A percentile compares a stretch with the other conserved stretches of the same genome.
Conservation (phyloP, 2,329 filamentous ascomycete species). For the Lecanicillium sp. region DNA sequence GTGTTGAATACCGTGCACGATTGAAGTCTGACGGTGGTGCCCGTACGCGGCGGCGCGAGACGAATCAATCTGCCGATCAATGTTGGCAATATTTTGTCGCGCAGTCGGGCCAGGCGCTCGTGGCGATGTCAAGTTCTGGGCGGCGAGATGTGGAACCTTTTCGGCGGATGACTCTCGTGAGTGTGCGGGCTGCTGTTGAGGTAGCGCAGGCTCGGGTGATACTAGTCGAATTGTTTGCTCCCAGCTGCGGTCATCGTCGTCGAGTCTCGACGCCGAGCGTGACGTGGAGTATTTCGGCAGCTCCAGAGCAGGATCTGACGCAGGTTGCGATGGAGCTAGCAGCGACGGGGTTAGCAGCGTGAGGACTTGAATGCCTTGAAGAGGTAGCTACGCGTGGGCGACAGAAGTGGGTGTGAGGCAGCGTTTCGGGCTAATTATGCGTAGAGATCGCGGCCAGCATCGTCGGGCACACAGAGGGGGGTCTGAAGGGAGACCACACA, state of each 20-base stretch:
- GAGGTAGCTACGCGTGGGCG: too few relatives aligned
- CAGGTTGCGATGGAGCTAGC: constrained; percentile 9
- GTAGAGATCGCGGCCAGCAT: too few relatives aligned
- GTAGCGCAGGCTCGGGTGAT: constrained; percentile 5
- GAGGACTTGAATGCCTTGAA: too few relatives aligned
- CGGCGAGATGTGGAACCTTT: constrained; percentile 4
- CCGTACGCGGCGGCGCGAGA: constrained; percentile 54
- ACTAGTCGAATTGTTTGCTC: constrained; percentile 8
- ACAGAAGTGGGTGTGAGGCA: too few relatives aligned
- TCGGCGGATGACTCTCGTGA: constrained; percentile 8
- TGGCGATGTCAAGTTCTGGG: constrained; percentile 5
- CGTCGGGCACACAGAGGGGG: too few relatives aligned
- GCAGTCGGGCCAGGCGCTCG: constrained; percentile 5
- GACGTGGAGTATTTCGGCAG: constrained; percentile 5
- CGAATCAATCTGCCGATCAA: constrained; percentile 47
- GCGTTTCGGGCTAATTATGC: too few relatives aligned
- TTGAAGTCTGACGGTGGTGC: constrained; percentile 93
- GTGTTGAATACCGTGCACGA: constrained; percentile 95
- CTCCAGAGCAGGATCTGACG: constrained; percentile 4
- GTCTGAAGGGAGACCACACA: not conserved
- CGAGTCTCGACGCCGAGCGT: constrained; percentile 7
- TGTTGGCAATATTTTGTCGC: constrained; percentile 19
- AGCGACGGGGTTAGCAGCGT: too few relatives aligned
- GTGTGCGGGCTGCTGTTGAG: constrained; percentile 3
- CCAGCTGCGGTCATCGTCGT: constrained; percentile 7